Evolutionary conservation across 1,139 yeast genomes (phyloP).

Genomic region (Yamadazyma aaseri): DNA sequence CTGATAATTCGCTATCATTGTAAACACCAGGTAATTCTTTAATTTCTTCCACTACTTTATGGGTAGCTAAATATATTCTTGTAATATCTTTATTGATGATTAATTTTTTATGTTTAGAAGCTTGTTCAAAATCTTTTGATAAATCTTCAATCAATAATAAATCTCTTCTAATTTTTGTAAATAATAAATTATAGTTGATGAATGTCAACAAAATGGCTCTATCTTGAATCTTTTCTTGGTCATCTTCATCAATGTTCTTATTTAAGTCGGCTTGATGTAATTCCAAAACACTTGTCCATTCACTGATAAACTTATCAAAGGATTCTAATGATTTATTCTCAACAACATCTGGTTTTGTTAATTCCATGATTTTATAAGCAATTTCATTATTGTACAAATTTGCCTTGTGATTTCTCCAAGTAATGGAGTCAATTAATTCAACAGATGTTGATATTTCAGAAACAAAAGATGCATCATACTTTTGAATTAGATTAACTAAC

Average conservation of each 20-base stretch:
- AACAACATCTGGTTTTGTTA: constrained; percentile 30
- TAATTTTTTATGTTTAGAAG: constrained; percentile 22
- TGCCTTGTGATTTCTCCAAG: constrained; percentile 80
- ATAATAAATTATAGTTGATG: constrained; percentile 64
- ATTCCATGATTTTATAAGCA: constrained; percentile 55
- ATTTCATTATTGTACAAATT: constrained; percentile 67
- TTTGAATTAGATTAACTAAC: constrained; percentile 37
- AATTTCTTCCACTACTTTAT: constrained; percentile 51
- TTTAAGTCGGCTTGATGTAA: constrained; percentile 52
- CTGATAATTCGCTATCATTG: constrained; percentile 68
- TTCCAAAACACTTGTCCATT: constrained; percentile 41
- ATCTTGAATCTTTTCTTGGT: constrained; percentile 60
- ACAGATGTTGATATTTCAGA: constrained; percentile 30
- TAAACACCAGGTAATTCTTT: constrained; percentile 88
- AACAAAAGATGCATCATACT: constrained; percentile 42
- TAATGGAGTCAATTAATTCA: constrained; percentile 36
- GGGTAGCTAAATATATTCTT: constrained; percentile 50
- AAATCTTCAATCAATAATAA: constrained; percentile 44
- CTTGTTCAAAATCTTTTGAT: constrained; percentile 8
- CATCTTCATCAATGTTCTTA: constrained; percentile 43
- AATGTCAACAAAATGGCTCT: constrained; percentile 75
- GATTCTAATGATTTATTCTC: constrained; percentile 23
- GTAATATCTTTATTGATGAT: constrained; percentile 44
- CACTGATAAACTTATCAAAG: constrained; percentile 32
- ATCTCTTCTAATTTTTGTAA: constrained; percentile 75